phyloP scores from a whole-genome alignment of 2,329 filamentous ascomycete genomes.

The Cordyceps cicadae region DNA sequence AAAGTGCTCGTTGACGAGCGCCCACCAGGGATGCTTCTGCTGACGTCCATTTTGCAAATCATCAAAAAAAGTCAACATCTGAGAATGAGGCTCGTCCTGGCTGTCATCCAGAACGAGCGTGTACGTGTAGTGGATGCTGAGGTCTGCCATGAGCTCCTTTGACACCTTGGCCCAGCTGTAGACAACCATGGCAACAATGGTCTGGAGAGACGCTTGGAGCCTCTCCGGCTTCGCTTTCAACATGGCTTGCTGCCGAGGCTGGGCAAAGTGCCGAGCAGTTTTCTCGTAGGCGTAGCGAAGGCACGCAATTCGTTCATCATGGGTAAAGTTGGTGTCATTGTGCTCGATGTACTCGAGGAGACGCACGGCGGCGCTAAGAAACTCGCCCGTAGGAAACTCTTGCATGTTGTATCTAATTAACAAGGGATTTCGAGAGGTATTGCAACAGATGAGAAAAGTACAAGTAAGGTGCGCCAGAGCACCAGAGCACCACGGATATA shows the following conservation, averaged over 20 bases:
- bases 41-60: slow-evolving; percentile 13
- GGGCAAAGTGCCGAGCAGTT: slow-evolving; percentile 16
- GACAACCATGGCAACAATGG: slow-evolving; percentile 21
- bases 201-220: slow-evolving; percentile 14
- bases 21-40: slow-evolving; percentile 15
- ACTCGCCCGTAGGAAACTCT: slow-evolving; percentile 9
- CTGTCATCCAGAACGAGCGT: slow-evolving; percentile 16
- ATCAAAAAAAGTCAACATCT: slow-evolving; percentile 15
- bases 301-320: slow-evolving; percentile 13
- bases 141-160: slow-evolving; percentile 16
- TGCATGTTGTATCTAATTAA: background rate
- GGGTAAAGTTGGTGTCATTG: slow-evolving; percentile 15
- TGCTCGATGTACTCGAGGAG: slow-evolving; percentile 16
- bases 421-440: background rate
- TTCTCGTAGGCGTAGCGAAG: slow-evolving; percentile 14
- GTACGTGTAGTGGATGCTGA: slow-evolving; percentile 18
- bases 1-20: slow-evolving; percentile 16
- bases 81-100: slow-evolving; percentile 11
- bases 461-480: no score
- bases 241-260: slow-evolving; percentile 10
- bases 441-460: no score
- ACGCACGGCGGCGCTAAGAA: slow-evolving; percentile 12
- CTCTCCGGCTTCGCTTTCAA: slow-evolving; percentile 13
- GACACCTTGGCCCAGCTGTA: slow-evolving; percentile 21
- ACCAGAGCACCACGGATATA: no score